These are phyloP conservation scores for Verticillium dahliae DNA, from an alignment of 2,329 filamentous ascomycete genomes.

Conservation along the genomic window DNA sequence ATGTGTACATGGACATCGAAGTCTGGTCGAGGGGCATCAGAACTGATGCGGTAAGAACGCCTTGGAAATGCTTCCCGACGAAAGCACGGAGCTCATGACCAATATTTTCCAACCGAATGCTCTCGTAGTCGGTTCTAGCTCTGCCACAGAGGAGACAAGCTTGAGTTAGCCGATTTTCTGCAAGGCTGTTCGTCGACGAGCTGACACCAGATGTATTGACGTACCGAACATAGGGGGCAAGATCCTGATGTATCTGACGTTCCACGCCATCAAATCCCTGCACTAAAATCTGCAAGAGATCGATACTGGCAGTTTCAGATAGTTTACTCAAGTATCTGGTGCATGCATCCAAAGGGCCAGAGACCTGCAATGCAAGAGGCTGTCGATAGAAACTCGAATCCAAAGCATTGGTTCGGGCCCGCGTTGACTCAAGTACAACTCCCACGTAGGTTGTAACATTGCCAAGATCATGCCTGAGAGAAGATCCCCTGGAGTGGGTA, in stretches of 20 bases:
- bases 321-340: background rate
- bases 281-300: background rate
- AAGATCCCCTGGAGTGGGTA: background rate
- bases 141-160: too few relatives aligned
- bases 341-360: background rate
- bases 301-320: background rate
- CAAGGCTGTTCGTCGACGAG: too few relatives aligned
- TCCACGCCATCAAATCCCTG: background rate
- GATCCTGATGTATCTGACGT: background rate
- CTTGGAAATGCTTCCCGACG: too few relatives aligned
- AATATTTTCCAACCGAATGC: too few relatives aligned
- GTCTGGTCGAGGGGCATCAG: too few relatives aligned
- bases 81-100: too few relatives aligned
- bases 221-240: background rate
- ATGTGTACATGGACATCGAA: too few relatives aligned
- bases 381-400: background rate
- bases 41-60: too few relatives aligned
- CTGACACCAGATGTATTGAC: background rate
- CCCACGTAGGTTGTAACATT: background rate
- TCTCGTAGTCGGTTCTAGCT: too few relatives aligned
- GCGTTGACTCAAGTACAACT: background rate
- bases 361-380: background rate
- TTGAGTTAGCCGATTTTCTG: too few relatives aligned
- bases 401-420: background rate
- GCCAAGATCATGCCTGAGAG: background rate